Base-by-base conservation (phyloP, 1,284 basidiomycete species). In the Tetrapyrgos nigripes region DNA sequence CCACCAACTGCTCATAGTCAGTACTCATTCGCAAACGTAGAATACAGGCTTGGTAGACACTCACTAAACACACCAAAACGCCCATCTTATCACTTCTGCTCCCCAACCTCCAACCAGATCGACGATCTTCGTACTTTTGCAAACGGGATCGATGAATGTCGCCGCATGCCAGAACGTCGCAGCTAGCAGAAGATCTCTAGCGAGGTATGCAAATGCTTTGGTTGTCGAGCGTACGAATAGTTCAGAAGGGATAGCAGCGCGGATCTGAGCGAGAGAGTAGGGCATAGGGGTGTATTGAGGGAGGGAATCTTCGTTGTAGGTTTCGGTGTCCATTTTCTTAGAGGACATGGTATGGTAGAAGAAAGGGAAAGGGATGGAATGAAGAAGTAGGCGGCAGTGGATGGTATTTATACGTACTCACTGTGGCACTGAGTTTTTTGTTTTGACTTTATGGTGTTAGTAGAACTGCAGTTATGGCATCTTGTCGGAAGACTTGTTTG, bases 261-360 rank as follows among this genome's bases (percentile, higher is more conserved):
- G 77, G 35, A 87, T 85, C 57, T 86, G 81, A 58, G 79, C 77
- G 51, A 86, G 69, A 40, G 81, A 79, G 79, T 78, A 81, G 57
- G 76, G 73, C 79, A 84, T 80, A 9, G 82, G 83, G 13, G 72
- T 73, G 63, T 78, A 84, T 11, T 68, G 66, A 17, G 80, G 80
- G 27, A 79, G 74, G 23, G 67, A 68, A 55, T 76, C 70, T 53
- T 81, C 79, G 52, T 63, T 65, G 62, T 78, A 76, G n/a, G n/a
- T n/a, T n/a, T n/a, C n/a, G n/a, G n/a, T n/a, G n/a, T n/a, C n/a
- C n/a, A n/a, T n/a, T n/a, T n/a, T n/a, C n/a, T n/a, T n/a, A n/a
- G n/a, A n/a, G n/a, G n/a, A n/a, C n/a, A n/a, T n/a, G n/a, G n/a
- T n/a, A n/a, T n/a, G n/a, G n/a, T n/a, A n/a, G n/a, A n/a, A n/a